Conservation (phyloP, 169 alveolate species). For the Plasmodium vinckei region DNA sequence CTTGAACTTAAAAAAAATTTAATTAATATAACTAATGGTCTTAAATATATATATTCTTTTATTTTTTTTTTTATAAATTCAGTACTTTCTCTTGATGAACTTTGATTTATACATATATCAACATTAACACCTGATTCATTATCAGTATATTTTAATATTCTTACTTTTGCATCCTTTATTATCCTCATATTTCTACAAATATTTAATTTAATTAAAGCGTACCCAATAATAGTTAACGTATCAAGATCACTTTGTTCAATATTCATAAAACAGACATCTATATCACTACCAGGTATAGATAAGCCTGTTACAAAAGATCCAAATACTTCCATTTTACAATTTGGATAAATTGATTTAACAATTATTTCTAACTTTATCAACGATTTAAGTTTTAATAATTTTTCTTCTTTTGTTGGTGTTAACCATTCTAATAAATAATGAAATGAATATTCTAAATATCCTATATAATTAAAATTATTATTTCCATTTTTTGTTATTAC, state of each 20-base stretch:
- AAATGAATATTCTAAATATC: conserved; percentile 58
- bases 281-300: conserved; percentile 62
- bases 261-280: conserved; percentile 57
- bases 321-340: conserved; percentile 49
- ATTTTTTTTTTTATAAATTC: conserved; percentile 71
- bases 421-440: conserved; percentile 63
- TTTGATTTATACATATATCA: conserved; percentile 63
- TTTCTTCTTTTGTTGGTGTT: conserved; percentile 71
- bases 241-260: conserved; percentile 18
- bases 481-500: conserved; percentile 13
- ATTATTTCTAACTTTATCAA: conserved; percentile 38
- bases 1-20: conserved; percentile 83
- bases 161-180: conserved; percentile 58
- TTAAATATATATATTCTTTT: conserved; percentile 80
- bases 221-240: conserved; percentile 16
- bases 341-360: conserved; percentile 52
- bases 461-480: conserved; percentile 2
- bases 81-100: conserved; percentile 58
- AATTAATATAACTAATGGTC: conserved; percentile 81
- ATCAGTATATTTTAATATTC: conserved; percentile 56
- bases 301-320: conserved; percentile 69
- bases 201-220: conserved; percentile 40
- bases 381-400: conserved; percentile 36
- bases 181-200: conserved; percentile 10
- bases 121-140: conserved; percentile 58